phyloP scores from a whole-genome alignment of 352 stramenopile species.

The Globisporangium nunn region DNA sequence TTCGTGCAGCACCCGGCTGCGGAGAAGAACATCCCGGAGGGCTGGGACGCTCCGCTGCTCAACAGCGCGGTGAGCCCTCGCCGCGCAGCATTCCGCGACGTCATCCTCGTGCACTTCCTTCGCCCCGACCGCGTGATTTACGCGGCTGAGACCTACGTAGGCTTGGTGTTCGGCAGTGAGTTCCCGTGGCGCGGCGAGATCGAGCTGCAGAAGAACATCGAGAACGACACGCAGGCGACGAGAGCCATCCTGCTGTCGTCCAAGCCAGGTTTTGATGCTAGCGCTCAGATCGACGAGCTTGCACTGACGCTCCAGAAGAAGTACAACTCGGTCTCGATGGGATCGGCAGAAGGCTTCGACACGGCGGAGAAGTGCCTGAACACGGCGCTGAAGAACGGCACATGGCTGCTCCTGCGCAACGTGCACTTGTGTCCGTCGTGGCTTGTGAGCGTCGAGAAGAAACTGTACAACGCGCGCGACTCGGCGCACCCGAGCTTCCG shows the following conservation, averaged over 20 bases:
- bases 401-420: constrained; percentile 99
- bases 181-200: constrained; percentile 95
- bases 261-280: constrained; percentile 97
- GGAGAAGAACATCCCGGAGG: constrained; percentile 60
- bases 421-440: constrained; percentile 98
- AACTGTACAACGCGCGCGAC: constrained; percentile 86
- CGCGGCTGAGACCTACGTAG: constrained; percentile 69
- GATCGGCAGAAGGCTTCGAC: constrained; percentile 94
- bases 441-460: constrained; percentile 97
- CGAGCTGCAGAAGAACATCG: constrained; percentile 90
- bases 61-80: constrained; percentile 30
- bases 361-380: constrained; percentile 93
- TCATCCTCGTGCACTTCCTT: constrained; percentile 83
- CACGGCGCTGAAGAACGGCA: constrained; percentile 93
- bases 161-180: constrained; percentile 79
- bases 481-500: constrained; percentile 71
- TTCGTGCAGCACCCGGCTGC: constrained; percentile 77
- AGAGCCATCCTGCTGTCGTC: constrained; percentile 96
- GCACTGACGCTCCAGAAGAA: constrained; percentile 87
- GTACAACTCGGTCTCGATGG: constrained; percentile 97
- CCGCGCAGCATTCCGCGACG: constrained; percentile 66
- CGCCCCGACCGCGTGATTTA: constrained; percentile 86
- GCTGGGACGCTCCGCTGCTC: constrained; percentile 47
- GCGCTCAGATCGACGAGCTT: constrained; percentile 94
- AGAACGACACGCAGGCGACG: constrained; percentile 86